A percentile compares a stretch with the other conserved stretches of the same genome.
Evolutionary conservation across 345 rosid species (phyloP).

Genomic region (Limnanthes douglasii): DNA sequence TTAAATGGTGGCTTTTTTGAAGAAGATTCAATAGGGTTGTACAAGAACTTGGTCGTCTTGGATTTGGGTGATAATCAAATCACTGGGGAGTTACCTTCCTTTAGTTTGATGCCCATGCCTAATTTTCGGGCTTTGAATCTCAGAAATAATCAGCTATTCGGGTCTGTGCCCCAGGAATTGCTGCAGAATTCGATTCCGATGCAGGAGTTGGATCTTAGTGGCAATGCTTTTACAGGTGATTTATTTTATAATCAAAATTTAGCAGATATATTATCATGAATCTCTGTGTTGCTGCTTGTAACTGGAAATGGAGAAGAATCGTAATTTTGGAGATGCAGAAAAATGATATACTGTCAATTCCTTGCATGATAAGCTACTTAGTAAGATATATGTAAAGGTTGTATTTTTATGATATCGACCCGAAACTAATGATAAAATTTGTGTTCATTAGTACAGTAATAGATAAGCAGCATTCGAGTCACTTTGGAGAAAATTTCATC

Average conservation of each 20-base stretch:
- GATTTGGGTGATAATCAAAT: constrained; percentile 45
- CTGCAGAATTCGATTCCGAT: constrained; percentile 34
- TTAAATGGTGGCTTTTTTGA: constrained; percentile 40
- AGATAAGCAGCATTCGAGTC: too few species aligned
- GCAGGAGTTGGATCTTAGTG: constrained; percentile 75
- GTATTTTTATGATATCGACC: too few species aligned
- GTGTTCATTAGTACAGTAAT: too few species aligned
- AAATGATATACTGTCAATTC: neutral
- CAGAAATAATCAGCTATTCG: constrained; percentile 50
- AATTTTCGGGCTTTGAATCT: constrained; percentile 39
- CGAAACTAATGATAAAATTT: too few species aligned
- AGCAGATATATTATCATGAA: too few species aligned
- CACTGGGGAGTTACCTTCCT: constrained; percentile 48
- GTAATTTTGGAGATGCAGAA: neutral
- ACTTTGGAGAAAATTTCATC: too few species aligned
- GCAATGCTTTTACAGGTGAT: constrained; percentile 77
- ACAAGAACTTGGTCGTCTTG: constrained; percentile 51
- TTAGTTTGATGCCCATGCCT: constrained; percentile 41
- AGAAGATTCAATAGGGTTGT: constrained; percentile 33
- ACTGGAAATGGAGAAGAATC: neutral
- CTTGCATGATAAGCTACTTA: neutral
- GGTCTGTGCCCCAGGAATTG: constrained; percentile 48
- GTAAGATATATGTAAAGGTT: too few species aligned
- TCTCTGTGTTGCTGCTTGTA: constrained; percentile 1
- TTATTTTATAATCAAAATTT: too few species aligned